Base-by-base conservation (phyloP, 1,284 basidiomycete genomes). In the Lignosus rhinocerotis region DNA sequence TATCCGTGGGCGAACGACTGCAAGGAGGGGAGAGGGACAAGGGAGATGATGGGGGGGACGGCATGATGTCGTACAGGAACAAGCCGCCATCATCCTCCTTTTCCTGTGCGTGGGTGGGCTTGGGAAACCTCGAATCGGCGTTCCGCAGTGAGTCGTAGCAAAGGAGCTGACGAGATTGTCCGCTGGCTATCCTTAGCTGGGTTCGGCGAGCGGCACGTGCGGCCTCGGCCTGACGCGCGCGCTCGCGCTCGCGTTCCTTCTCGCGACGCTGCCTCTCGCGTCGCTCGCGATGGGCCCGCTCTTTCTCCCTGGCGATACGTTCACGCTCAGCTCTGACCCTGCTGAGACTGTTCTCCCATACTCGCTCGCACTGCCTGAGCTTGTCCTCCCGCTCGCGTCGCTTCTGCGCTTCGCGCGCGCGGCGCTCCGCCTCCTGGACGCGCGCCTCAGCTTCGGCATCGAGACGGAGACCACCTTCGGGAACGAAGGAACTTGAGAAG, bases 401-500 rank as follows among this genome's bases (percentile, higher is more conserved):
- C 47, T 67, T 71, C 53, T 72, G 69, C 56, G 79, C 76, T 55
- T 76, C 73, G 44, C 76, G 76, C 49, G 76, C 58, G 75, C 66
- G 25, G 66, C 70, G 51, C 53, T 68, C 59, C 10, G 56, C 59
- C 53, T 62, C 67, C 16, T 55, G 76, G 49, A 77, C 58, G 76
- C 68, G 30, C 67, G 69, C 59, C 51, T 66, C 60, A 16, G 63
- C 63, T 21, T 72, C 74, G 46, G 81, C 81, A 60, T 82, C 81
- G 59, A 84, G 73, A 25, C 66, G 63, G 54, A 87, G 76, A 1
- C 76, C 76, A 16, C 82, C 84, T 45, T 77, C 75, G 2, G 86
- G 85, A 3, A 84, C 72, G 63, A 87, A 87, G 62, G 78, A 81
- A 47, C 78, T 72, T 64, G 83, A 80, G 66, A 88, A 87, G 68